Conservation (phyloP, 768 basidiomycete species). For the Kwoniella sp. region DNA sequence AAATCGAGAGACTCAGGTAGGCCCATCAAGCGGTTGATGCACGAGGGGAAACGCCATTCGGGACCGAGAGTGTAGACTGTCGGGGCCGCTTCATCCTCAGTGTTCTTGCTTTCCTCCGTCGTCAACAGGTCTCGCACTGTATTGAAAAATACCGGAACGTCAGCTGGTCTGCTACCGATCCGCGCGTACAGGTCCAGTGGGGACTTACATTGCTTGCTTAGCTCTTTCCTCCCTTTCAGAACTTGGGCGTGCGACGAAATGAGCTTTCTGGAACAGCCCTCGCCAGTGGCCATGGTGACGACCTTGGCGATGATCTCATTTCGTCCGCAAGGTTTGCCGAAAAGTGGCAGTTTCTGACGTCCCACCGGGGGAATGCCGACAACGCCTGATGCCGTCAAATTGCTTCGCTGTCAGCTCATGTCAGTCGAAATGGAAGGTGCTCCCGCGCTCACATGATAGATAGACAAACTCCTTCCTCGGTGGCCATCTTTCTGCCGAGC, state of each 20-base stretch:
- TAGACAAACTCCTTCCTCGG: conserved; percentile 20
- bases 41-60: conserved; percentile 20
- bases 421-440: no score
- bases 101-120: conserved; percentile 16
- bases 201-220: conserved; percentile 22
- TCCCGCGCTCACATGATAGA: conserved; percentile 18
- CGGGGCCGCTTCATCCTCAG: conserved; percentile 11
- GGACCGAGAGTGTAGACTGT: conserved; percentile 9
- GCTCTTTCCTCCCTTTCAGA: conserved; percentile 44
- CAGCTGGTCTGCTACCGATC: no score
- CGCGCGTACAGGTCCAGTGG: neutral
- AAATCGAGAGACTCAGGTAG: conserved; percentile 15
- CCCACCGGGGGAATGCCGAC: conserved; percentile 42
- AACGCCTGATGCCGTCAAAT: conserved; percentile 15
- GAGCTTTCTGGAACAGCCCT: conserved; percentile 51
- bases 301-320: conserved; percentile 57
- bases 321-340: conserved; percentile 54
- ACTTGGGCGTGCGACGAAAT: conserved; percentile 57
- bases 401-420: no score
- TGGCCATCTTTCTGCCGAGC: conserved; percentile 10
- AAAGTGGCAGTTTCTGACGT: conserved; percentile 50
- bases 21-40: conserved; percentile 19
- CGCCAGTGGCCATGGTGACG: conserved; percentile 49
- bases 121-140: conserved; percentile 22
- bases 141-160: neutral